These are phyloP conservation scores for Cornus florida DNA, from an alignment of 148 eudicot species.

Conservation along the genomic window DNA sequence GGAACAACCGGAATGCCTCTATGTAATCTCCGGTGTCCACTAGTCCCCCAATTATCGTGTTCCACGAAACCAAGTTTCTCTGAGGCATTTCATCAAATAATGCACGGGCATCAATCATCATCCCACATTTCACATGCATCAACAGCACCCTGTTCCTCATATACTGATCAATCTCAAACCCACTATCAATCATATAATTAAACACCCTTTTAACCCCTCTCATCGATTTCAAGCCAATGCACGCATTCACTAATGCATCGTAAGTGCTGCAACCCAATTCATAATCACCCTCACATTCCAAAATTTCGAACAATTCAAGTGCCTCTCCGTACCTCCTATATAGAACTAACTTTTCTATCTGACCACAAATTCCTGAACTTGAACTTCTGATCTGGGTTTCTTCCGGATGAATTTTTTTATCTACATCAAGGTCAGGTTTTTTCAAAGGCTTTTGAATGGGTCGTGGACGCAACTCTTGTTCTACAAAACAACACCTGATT, in stretches of 20 bases:
- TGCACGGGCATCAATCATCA: constrained; percentile 74
- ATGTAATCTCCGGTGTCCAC: constrained; percentile 60
- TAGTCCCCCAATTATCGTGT: constrained; percentile 70
- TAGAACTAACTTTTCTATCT: constrained; percentile 62
- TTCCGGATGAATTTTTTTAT: constrained; percentile 20
- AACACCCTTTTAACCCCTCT: constrained; percentile 73
- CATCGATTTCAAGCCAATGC: constrained; percentile 65
- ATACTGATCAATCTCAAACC: constrained; percentile 64
- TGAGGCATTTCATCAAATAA: constrained; percentile 73
- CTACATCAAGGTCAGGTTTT: constrained; percentile 18
- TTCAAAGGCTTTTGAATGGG: constrained; percentile 45
- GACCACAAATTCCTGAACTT: constrained; percentile 40
- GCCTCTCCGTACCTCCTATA: constrained; percentile 55
- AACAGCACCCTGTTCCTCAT: constrained; percentile 72
- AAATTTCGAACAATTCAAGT: constrained; percentile 73
- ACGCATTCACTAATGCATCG: constrained; percentile 72
- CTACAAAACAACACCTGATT: constrained; percentile 34
- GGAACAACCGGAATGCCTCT: constrained; percentile 65
- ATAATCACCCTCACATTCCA: constrained; percentile 50
- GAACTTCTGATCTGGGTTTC: constrained; percentile 10
- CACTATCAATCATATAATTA: constrained; percentile 45
- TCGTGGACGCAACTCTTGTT: constrained; percentile 52
- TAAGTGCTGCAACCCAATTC: constrained; percentile 47
- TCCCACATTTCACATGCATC: constrained; percentile 80
- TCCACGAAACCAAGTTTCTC: constrained; percentile 76